A percentile compares a stretch with the other conserved stretches of the same genome.
These are phyloP conservation scores for Colletotrichum simmondsii DNA, from an alignment of 2,329 filamentous ascomycete genomes.

Conservation along the genomic window DNA sequence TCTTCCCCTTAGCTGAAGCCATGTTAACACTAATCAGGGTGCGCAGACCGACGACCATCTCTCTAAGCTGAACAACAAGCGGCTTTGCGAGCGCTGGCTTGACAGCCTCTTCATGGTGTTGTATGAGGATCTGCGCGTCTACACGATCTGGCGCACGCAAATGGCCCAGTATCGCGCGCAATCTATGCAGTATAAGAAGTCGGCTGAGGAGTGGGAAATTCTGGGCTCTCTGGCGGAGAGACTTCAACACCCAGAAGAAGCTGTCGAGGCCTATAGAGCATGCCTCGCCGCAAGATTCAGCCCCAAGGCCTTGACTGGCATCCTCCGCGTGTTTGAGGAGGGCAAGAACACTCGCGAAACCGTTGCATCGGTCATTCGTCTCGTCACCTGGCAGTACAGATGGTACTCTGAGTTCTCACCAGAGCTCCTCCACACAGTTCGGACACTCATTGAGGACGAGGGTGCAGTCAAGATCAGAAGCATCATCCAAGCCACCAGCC, in stretches of 20 bases:
- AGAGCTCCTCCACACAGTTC: conserved; percentile 85
- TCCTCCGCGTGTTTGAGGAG: conserved; percentile 82
- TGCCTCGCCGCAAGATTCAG: conserved; percentile 91
- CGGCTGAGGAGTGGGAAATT: conserved; percentile 97
- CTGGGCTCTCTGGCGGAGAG: conserved; percentile 92
- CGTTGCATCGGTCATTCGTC: conserved; percentile 84
- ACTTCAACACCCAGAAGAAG: conserved; percentile 91
- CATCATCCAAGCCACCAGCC: conserved; percentile 94
- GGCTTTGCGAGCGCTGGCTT: conserved; percentile 96
- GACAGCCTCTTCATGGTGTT: conserved; percentile 99
- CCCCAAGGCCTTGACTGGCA: conserved; percentile 88
- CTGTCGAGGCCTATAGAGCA: conserved; percentile 90
- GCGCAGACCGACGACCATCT: conserved; percentile 78
- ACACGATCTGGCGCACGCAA: conserved; percentile 99
- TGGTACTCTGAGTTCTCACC: conserved; percentile 99
- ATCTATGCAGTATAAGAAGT: conserved; percentile 95
- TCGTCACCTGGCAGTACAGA: conserved; percentile 98
- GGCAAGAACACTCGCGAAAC: conserved; percentile 83
- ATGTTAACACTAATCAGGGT: conserved; percentile 54
- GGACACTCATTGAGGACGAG: conserved; percentile 95
- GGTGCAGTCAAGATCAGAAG: conserved; percentile 97
- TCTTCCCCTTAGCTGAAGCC: background rate
- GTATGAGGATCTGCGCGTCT: conserved; percentile 96
- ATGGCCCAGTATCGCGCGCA: conserved; percentile 96
- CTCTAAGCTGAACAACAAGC: conserved; percentile 95